Percentiles rank a stretch among this genome's conserved stretches.
Conservation (phyloP, 2,329 filamentous ascomycete species). For the Botryotinia calthae region DNA sequence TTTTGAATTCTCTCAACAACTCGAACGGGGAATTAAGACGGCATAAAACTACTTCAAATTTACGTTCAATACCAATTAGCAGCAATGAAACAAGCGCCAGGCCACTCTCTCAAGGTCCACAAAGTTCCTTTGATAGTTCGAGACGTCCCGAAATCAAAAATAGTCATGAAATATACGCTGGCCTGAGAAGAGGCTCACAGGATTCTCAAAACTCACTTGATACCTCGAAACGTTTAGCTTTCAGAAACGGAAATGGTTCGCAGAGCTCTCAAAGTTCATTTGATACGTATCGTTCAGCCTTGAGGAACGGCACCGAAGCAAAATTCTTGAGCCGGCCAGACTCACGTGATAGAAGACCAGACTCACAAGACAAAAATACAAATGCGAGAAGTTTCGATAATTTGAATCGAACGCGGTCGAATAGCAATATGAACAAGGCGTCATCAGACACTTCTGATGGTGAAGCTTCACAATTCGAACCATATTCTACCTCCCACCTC, state of each 20-base stretch:
- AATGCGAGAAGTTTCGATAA: neutral
- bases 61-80: constrained; percentile 29
- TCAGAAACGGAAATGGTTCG: constrained; percentile 23
- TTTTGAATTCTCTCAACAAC: constrained; percentile 43
- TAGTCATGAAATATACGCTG: constrained; percentile 26
- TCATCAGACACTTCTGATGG: constrained; percentile 41
- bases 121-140: constrained; percentile 20
- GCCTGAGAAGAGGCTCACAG: constrained; percentile 35
- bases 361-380: constrained; percentile 8
- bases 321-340: constrained; percentile 15
- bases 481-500: constrained; percentile 82
- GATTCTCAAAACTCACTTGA: constrained; percentile 20
- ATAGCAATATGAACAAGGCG: constrained; percentile 18
- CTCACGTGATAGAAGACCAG: constrained; percentile 5
- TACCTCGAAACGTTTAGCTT: constrained; percentile 19
- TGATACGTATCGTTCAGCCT: constrained; percentile 12
- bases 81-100: constrained; percentile 20
- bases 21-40: constrained; percentile 41
- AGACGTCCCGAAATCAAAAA: constrained; percentile 18
- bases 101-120: constrained; percentile 30
- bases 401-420: constrained; percentile 30
- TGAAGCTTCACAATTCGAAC: constrained; percentile 69
- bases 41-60: constrained; percentile 41
- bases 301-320: constrained; percentile 15
- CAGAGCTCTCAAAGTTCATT: constrained; percentile 19